These are phyloP conservation scores for Omphalea diandra DNA, from an alignment of 441 rosid species.

Conservation along the genomic window DNA sequence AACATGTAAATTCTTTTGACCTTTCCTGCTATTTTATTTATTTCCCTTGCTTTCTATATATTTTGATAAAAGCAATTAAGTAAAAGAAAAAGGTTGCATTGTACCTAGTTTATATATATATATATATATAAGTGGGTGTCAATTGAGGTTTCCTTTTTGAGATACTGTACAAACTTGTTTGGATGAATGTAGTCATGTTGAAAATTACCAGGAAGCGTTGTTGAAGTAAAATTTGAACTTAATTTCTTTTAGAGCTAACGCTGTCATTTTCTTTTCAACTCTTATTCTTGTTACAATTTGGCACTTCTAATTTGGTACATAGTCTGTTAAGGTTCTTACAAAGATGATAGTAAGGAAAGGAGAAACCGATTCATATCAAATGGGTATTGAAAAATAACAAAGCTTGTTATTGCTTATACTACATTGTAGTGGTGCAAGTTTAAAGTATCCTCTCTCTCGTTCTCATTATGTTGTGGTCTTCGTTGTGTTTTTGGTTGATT, in stretches of 20 bases:
- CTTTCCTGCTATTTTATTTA: not conserved
- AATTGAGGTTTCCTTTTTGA: not conserved
- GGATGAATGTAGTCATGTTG: not conserved
- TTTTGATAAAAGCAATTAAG: conserved; percentile 1
- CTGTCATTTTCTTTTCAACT: not conserved
- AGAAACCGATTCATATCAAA: not conserved
- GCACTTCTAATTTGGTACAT: not conserved
- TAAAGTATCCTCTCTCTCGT: not conserved
- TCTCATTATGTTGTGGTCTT: not conserved
- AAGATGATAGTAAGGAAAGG: not conserved
- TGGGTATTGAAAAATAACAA: not conserved
- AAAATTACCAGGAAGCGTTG: not conserved
- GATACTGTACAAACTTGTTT: conserved; percentile 2
- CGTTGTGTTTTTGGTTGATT: not conserved
- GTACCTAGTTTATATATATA: not conserved
- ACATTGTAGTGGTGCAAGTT: not conserved
- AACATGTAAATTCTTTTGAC: not conserved
- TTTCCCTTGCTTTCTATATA: not conserved
- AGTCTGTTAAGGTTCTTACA: not conserved
- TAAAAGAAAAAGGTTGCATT: not conserved
- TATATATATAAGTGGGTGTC: not conserved
- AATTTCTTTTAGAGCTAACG: not conserved
- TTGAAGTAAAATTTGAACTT: not conserved
- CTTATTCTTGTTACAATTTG: not conserved
- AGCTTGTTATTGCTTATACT: not conserved